Base-by-base conservation (phyloP, 1,284 basidiomycete species). In the Ustilago curta region DNA sequence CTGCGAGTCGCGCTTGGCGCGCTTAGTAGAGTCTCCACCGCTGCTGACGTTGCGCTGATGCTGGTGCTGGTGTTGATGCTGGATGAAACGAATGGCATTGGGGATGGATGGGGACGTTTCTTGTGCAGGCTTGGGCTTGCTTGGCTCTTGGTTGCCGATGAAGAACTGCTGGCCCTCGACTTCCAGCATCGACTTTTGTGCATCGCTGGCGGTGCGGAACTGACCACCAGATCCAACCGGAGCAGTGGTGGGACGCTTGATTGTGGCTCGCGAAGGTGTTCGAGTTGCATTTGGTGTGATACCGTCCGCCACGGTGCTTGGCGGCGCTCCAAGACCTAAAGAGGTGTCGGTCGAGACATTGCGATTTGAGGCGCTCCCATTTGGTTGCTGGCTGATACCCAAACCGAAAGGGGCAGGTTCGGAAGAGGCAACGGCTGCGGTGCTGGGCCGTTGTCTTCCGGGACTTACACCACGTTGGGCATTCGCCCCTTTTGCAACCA, bases 91-190 rank as follows among this genome's bases (percentile, higher is more conserved):
- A 1, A 75, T 67, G 4, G 67, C 55, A 25, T 75, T 75, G 32
- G 72, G 72, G 19, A 75, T 53, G 14, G 67, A 58, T 11, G 71
- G 66, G 31, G 71, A 73, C 3, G 43, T 23, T 8, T 55, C 59
- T n/a, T 43, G 39, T 16, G 37, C 39, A 18, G 18, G n/a, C 56
- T 58, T 62, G 25, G 48, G 29, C 9, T 58, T 68, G 42, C 11
- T 25, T 7, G 50, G 37, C 16, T 70, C 64, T 21, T 58, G 57
- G 31, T 66, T 59, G 52, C 52, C 72, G 6, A 77, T 18, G 3
- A 74, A 48, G 44, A 77, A 77, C 11, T 70, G 70, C 57, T 49
- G 55, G 4, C 75, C 75, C 29, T 77, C 75, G 3, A 77, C 57
- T 29, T 70, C 69, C 32, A 77, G 40, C 8, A 74, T 35, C n/a